phyloP scores from a whole-genome alignment of 352 stramenopile species.

The Phytophthora citrophthora region DNA sequence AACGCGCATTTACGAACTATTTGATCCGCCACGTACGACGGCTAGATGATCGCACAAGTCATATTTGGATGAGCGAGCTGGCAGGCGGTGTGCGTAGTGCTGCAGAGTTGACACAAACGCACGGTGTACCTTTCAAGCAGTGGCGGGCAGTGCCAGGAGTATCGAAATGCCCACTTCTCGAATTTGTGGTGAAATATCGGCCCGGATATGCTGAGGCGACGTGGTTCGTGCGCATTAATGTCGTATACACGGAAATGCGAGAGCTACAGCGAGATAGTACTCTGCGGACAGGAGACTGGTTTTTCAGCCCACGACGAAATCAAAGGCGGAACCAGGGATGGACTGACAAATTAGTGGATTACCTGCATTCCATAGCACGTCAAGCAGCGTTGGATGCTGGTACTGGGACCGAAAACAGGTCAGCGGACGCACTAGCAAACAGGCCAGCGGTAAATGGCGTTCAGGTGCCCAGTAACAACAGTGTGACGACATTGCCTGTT shows the following conservation, averaged over 20 bases:
- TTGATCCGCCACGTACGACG: slow-evolving; percentile 84
- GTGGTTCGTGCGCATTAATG: slow-evolving; percentile 87
- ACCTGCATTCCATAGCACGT: slow-evolving; percentile 67
- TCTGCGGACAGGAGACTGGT: slow-evolving; percentile 76
- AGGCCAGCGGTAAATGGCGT: slow-evolving; percentile 26
- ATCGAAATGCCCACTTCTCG: slow-evolving; percentile 81
- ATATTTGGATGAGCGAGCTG: slow-evolving; percentile 85
- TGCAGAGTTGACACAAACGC: slow-evolving; percentile 74
- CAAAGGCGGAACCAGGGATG: slow-evolving; percentile 76
- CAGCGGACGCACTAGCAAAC: slow-evolving; percentile 10
- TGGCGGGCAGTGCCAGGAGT: slow-evolving; percentile 78
- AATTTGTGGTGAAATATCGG: slow-evolving; percentile 79
- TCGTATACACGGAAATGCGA: slow-evolving; percentile 89
- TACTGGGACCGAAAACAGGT: slow-evolving; percentile 23
- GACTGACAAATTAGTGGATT: slow-evolving; percentile 84
- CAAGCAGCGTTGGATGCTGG: slow-evolving; percentile 44
- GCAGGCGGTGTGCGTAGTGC: slow-evolving; percentile 64
- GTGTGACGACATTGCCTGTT: background rate
- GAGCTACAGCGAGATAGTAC: slow-evolving; percentile 77
- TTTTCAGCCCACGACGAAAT: slow-evolving; percentile 77
- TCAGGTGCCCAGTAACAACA: slow-evolving; percentile 11
- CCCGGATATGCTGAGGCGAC: slow-evolving; percentile 74
- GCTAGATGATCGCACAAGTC: slow-evolving; percentile 79
- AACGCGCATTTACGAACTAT: slow-evolving; percentile 77
- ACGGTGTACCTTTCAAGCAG: slow-evolving; percentile 86